These are phyloP conservation scores for Lentinula novae-zelandiae DNA, from an alignment of 1,284 basidiomycete genomes.

Conservation along the genomic window DNA sequence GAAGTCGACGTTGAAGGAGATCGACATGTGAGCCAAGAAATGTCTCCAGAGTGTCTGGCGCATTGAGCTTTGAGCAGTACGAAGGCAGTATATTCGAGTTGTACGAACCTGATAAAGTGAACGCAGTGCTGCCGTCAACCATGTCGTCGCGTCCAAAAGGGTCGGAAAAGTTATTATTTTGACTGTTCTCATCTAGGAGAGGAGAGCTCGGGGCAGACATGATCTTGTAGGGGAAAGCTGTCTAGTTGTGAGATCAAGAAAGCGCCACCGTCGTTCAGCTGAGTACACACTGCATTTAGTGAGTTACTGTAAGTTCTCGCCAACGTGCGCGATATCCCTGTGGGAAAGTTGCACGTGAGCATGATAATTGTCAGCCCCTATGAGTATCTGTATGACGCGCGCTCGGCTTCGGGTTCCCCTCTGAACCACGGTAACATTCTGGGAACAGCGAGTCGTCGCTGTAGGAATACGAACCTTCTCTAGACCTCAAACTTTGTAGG, in stretches of 20 bases:
- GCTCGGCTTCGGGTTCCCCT: background rate
- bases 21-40: conserved; percentile 90
- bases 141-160: conserved; percentile 39
- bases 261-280: too few species aligned
- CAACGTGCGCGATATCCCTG: background rate
- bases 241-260: too few species aligned
- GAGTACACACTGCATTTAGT: background rate
- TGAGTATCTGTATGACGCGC: background rate
- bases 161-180: background rate
- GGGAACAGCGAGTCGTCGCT: too few species aligned
- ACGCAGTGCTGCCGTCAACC: conserved; percentile 20
- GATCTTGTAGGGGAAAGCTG: too few species aligned
- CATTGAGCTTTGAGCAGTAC: background rate
- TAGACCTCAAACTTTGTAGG: too few species aligned
- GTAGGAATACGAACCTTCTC: too few species aligned
- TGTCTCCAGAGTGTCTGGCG: conserved; percentile 74
- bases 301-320: background rate
- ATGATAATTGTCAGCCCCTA: background rate
- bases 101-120: conserved; percentile 13
- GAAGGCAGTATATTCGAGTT: background rate
- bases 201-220: background rate
- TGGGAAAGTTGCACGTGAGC: background rate
- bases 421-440: background rate
- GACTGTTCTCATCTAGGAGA: background rate
- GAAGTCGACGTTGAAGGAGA: conserved; percentile 81